Percentiles rank a stretch among this genome's conserved stretches.
Evolutionary conservation across 2,329 filamentous ascomycete genomes (phyloP).

Genomic region (Sclerotinia borealis): DNA sequence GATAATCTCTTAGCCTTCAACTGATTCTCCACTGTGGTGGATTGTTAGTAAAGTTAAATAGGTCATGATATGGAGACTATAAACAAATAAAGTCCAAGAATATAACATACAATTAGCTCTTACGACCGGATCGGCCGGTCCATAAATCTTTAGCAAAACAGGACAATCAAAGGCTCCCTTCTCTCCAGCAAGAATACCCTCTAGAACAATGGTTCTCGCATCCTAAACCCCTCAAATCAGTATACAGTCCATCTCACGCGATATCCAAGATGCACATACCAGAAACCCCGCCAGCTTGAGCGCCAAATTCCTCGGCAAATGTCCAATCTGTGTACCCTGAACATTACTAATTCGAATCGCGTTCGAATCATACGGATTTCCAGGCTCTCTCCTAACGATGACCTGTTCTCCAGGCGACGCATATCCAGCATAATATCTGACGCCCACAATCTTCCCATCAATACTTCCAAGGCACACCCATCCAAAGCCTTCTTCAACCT

Average conservation of each 20-base stretch:
- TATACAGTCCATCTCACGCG: background rate
- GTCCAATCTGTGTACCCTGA: constrained; percentile 68
- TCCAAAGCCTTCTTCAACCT: constrained; percentile 28
- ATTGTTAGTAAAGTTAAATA: background rate
- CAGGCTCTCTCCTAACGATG: constrained; percentile 56
- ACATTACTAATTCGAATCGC: constrained; percentile 77
- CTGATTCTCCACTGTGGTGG: background rate
- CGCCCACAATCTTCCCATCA: constrained; percentile 44
- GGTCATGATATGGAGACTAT: background rate
- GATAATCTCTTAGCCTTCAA: background rate
- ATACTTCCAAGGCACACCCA: constrained; percentile 29
- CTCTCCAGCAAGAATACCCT: constrained; percentile 61
- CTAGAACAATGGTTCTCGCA: constrained; percentile 52
- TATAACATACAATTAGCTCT: constrained; percentile 35
- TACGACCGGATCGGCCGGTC: constrained; percentile 50
- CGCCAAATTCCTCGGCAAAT: constrained; percentile 62
- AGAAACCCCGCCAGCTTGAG: constrained; percentile 69
- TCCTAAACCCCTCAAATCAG: constrained; percentile 39
- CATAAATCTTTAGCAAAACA: constrained; percentile 62
- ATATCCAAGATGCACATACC: constrained; percentile 37
- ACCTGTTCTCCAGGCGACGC: constrained; percentile 59
- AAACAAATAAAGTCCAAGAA: background rate
- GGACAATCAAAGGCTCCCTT: constrained; percentile 69
- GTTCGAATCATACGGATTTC: constrained; percentile 66
- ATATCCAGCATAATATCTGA: constrained; percentile 55